Base-by-base conservation (phyloP, 441 rosid genomes). In the Aquilaria agallochum region DNA sequence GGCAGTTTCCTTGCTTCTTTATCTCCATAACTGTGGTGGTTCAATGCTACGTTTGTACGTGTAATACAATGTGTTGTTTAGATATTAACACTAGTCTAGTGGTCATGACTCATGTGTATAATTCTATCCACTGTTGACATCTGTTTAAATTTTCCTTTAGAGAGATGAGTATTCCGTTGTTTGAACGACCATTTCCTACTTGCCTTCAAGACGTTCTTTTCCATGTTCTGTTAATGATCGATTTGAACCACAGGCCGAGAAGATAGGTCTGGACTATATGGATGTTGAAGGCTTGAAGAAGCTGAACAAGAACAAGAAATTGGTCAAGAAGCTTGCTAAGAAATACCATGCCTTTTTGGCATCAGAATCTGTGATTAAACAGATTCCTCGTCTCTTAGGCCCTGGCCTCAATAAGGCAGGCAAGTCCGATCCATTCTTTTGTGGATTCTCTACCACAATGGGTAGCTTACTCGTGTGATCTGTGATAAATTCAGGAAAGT, bases 261-360 rank as follows among this genome's bases (percentile, higher is more conserved):
- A 78, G 44, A 79, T 92, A 4, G 84, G 93, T 2, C 56, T 89
- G 62, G 86, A 84, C 34, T 83, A 73, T 54, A 92, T 87, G 96
- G 98, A 87, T 48, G 96, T 92, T 1, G 98, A 92, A 64, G 89
- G 74, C 0, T 68, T 92, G 81, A 92, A 89, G 59, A 92, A 92
- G 74, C 82, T 92, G 0, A 92, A 89, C 80, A 92, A 92, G 64
- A 92, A 92, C 76, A 92, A 92, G 80, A 92, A 92, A 59, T 72
- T 89, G 73, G 98, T 92, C 1, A 92, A 92, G 82, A 89, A 87
- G 69, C 92, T 92, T 40, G 95, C 98, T 0, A 92, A 92, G 88
- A 83, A 83, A 65, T 88, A 86, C 72, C 98, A 92, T 76, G 91
- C 96, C 31, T 83, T 66, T 36, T 61, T 83, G 59, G 89, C 92